These are phyloP conservation scores for Fraxinus latifolia DNA, from an alignment of 305 asterid species.

Conservation along the genomic window DNA sequence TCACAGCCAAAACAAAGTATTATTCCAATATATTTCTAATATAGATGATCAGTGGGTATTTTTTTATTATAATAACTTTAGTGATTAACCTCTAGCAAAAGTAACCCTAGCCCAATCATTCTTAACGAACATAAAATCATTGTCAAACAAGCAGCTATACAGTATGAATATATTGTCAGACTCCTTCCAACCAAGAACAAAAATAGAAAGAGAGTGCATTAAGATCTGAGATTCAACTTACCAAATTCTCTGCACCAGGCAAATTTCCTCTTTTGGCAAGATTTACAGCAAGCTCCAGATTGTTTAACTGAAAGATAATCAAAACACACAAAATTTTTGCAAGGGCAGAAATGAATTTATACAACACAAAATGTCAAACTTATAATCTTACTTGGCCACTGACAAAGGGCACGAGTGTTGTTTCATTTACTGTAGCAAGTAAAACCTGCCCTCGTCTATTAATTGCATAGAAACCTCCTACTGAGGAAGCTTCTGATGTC, in stretches of 20 bases:
- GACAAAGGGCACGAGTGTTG: slow-evolving; percentile 88
- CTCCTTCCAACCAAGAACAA: slow-evolving; percentile 1
- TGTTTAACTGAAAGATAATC: slow-evolving; percentile 64
- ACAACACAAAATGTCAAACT: slow-evolving; percentile 7
- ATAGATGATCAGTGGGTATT: not conserved
- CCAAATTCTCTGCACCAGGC: slow-evolving; percentile 99
- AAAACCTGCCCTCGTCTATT: slow-evolving; percentile 97
- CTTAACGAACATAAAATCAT: slow-evolving; percentile 5
- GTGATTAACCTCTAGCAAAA: not conserved
- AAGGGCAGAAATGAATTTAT: not conserved
- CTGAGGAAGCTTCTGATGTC: slow-evolving; percentile 89
- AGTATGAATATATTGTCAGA: slow-evolving; percentile 11
- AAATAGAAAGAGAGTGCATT: slow-evolving; percentile 7
- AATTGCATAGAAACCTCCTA: slow-evolving; percentile 95
- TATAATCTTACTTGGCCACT: slow-evolving; percentile 82
- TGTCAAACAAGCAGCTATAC: slow-evolving; percentile 16
- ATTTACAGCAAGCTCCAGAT: slow-evolving; percentile 98
- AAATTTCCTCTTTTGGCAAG: slow-evolving; percentile 98
- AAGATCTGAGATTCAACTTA: slow-evolving; percentile 33
- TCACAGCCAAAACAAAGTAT: not conserved
- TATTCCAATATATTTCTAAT: not conserved
- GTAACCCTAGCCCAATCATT: slow-evolving; percentile 2
- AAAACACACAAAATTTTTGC: slow-evolving; percentile 12
- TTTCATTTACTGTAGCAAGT: slow-evolving; percentile 93
- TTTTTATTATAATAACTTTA: not conserved